phyloP scores from a whole-genome alignment of 1,284 basidiomycete genomes.

The Leccinum solheimii region DNA sequence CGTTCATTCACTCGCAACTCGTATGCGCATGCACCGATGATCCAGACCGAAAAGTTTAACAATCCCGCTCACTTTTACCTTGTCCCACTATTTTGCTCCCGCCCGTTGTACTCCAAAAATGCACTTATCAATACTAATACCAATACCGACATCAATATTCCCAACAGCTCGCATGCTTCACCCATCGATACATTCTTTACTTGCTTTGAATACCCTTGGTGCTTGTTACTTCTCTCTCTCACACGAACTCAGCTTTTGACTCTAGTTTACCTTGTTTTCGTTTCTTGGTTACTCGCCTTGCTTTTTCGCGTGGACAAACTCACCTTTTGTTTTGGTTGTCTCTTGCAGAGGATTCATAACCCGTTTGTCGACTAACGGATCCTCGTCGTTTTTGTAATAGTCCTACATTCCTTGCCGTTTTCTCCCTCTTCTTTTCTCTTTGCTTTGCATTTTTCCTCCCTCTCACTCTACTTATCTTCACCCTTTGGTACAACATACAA shows the following conservation, averaged over 20 bases:
- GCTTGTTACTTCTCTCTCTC: neutral
- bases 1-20: neutral
- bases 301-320: neutral
- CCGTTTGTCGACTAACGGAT: neutral
- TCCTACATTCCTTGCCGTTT: neutral
- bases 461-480: neutral
- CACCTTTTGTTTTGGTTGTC: neutral
- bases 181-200: neutral
- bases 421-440: neutral
- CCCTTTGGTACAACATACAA: neutral
- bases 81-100: slow-evolving; percentile 2
- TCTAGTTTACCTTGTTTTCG: neutral
- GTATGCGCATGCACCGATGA: neutral
- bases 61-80: neutral
- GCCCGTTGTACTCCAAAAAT: slow-evolving; percentile 19
- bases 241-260: neutral
- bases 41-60: neutral
- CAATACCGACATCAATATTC: neutral
- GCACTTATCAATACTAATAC: slow-evolving; percentile 10
- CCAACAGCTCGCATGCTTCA: slow-evolving; percentile 1
- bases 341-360: neutral
- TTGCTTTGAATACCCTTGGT: neutral
- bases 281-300: neutral
- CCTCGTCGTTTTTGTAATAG: neutral
- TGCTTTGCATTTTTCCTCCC: neutral